Conservation (phyloP, 2,329 filamentous ascomycete genomes). For the Leptographium galeiforme region DNA sequence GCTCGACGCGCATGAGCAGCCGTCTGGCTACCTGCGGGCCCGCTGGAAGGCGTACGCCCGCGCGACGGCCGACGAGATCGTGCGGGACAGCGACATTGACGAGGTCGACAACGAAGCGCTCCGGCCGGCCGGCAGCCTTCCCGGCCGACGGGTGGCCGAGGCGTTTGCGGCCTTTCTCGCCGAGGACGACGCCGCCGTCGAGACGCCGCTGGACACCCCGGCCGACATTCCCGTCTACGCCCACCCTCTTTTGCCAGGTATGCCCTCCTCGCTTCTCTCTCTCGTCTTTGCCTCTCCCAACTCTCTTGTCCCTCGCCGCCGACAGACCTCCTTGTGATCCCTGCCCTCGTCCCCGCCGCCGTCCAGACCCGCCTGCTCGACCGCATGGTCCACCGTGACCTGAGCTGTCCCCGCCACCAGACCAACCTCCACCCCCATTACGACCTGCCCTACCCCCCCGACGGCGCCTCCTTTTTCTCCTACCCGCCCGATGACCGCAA, state of each 20-base stretch:
- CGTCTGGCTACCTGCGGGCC: slow-evolving; percentile 54
- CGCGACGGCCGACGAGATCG: slow-evolving; percentile 37
- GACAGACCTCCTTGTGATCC: slow-evolving; percentile 66
- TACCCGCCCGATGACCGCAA: slow-evolving; percentile 24
- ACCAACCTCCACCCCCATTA: slow-evolving; percentile 55
- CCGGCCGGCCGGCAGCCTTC: slow-evolving; percentile 16
- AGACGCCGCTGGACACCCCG: too few species aligned
- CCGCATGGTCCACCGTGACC: slow-evolving; percentile 52
- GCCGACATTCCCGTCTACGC: slow-evolving; percentile 39
- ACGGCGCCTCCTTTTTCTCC: slow-evolving; percentile 38
- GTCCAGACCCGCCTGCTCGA: slow-evolving; percentile 60
- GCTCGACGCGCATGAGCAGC: slow-evolving; percentile 65
- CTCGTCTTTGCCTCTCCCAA: not conserved
- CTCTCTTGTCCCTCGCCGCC: not conserved
- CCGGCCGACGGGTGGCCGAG: slow-evolving; percentile 17
- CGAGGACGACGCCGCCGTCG: not conserved
- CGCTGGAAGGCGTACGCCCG: slow-evolving; percentile 66
- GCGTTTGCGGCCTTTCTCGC: slow-evolving; percentile 28
- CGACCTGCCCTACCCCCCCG: slow-evolving; percentile 18
- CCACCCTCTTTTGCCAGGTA: slow-evolving; percentile 57
- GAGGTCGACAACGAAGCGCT: slow-evolving; percentile 29
- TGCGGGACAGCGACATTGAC: slow-evolving; percentile 40
- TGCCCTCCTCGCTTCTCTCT: not conserved
- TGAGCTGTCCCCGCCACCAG: slow-evolving; percentile 57
- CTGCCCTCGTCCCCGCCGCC: slow-evolving; percentile 54